Base-by-base conservation (phyloP, 352 stramenopile genomes). In the Peronospora farinosa region DNA sequence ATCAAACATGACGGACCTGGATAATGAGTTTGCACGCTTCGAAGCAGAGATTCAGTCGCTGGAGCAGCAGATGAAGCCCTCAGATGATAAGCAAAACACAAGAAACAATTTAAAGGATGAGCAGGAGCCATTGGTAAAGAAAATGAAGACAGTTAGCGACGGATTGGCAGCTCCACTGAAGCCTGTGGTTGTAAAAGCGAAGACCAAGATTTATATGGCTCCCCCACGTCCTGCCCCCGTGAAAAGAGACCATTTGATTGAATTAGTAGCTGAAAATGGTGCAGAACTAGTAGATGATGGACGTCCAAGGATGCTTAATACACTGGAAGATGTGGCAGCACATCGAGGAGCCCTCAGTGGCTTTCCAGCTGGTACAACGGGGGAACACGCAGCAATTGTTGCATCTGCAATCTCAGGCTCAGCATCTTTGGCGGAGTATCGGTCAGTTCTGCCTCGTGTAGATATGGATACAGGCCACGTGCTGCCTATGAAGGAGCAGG, bases 11-110 rank as follows among this genome's bases (percentile, higher is more conserved):
- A 57, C 71, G 13, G 60, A 77, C 38, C 45, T 91, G 48, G 82
- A 93, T 52, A 80, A 88, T 45, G 79, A 88, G 65, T 84, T 93
- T 47, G 82, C 82, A 46, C 80, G 61, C 40, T 93, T 93, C 48
- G 74, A 90, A 57, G 82, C 78, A 13, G 82, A 93, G 46, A 64
- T 93, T n/a, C 68, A 83, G 64, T 80, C 78, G 33, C 64, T 93
- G 16, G 80, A 89, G 60, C 51, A 78, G 63, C 47, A 74, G 6
- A 13, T 38, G 1, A n/a, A 64, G 7, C 5, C 17, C 0, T 17
- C 30, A 8, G 39, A 65, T 6, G 40, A 38, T 7, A 23, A 16
- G 15, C 5, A 41, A 11, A 40, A 56, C 8, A 12, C 2, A 3
- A 36, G 54, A 19, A 13, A 19, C 6, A 62, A 58, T 35, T 6